These are phyloP conservation scores for Cucumis hystrix DNA, from an alignment of 306 rosid species.

Conservation along the genomic window DNA sequence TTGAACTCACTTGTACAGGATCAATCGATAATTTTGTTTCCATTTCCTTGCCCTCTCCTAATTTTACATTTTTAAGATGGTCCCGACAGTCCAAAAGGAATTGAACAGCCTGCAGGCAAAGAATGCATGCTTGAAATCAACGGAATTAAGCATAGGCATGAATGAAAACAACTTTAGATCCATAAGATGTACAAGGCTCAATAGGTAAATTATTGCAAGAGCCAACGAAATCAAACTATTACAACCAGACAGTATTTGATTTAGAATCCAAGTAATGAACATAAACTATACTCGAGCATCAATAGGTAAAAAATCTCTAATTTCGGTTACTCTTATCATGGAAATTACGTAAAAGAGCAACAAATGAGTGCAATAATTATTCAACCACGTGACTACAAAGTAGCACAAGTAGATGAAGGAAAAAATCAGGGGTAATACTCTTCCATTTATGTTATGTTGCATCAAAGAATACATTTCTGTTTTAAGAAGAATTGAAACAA, in stretches of 20 bases:
- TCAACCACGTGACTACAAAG: neutral
- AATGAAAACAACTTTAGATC: neutral
- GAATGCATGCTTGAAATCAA: neutral
- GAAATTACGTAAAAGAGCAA: neutral
- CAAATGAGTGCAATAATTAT: neutral
- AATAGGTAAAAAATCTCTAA: neutral
- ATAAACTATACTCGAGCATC: neutral
- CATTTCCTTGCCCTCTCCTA: constrained; percentile 19
- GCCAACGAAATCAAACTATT: neutral
- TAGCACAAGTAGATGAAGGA: neutral
- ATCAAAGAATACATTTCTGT: neutral
- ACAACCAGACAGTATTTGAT: neutral
- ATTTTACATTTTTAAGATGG: constrained; percentile 20
- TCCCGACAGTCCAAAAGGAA: constrained; percentile 51
- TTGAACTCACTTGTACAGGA: constrained; percentile 58
- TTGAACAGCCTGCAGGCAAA: constrained; percentile 59
- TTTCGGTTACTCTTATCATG: neutral
- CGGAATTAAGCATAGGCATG: neutral
- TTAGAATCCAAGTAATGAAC: neutral
- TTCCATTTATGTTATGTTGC: neutral
- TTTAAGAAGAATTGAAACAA: neutral
- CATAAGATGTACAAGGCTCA: neutral
- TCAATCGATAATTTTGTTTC: constrained; percentile 38
- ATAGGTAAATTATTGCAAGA: neutral
- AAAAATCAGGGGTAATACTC: neutral